Percentiles rank a stretch among this genome's conserved stretches.
phyloP scores from a whole-genome alignment of 2,329 filamentous ascomycete genomes.

The Sarocladiaceae sp. region DNA sequence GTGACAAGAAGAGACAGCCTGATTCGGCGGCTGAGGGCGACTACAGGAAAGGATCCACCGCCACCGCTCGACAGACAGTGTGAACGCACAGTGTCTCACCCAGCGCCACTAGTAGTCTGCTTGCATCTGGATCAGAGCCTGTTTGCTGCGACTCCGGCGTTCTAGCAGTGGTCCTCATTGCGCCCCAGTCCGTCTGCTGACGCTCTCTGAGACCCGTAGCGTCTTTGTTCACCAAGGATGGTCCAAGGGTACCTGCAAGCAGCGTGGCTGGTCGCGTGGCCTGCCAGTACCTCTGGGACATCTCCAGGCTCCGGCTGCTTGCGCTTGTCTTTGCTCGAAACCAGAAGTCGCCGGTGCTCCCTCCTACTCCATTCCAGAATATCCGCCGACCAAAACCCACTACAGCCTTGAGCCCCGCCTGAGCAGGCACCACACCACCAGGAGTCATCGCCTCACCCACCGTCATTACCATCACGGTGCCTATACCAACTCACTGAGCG shows the following conservation, averaged over 20 bases:
- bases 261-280: conserved; percentile 11
- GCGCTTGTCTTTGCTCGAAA: not conserved
- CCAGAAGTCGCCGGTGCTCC: not conserved
- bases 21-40: conserved; percentile 24
- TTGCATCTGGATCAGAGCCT: no score
- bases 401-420: conserved; percentile 1
- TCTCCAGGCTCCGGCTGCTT: not conserved
- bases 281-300: conserved; percentile 9
- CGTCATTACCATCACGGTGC: not conserved
- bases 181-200: no score
- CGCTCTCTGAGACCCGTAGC: no score
- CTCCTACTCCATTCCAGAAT: conserved; percentile 4
- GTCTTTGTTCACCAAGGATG: conserved; percentile 1
- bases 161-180: no score
- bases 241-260: conserved; percentile 12
- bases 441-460: not conserved
- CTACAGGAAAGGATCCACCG: conserved; percentile 18
- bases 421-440: not conserved
- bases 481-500: no score
- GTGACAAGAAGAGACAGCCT: conserved; percentile 12
- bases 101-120: not conserved
- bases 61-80: conserved; percentile 20
- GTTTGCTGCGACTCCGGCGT: no score
- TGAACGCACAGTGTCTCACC: conserved; percentile 7
- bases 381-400: conserved; percentile 2